Conservation (phyloP, 108 stramenopile genomes). For the Cyclotella atomus region DNA sequence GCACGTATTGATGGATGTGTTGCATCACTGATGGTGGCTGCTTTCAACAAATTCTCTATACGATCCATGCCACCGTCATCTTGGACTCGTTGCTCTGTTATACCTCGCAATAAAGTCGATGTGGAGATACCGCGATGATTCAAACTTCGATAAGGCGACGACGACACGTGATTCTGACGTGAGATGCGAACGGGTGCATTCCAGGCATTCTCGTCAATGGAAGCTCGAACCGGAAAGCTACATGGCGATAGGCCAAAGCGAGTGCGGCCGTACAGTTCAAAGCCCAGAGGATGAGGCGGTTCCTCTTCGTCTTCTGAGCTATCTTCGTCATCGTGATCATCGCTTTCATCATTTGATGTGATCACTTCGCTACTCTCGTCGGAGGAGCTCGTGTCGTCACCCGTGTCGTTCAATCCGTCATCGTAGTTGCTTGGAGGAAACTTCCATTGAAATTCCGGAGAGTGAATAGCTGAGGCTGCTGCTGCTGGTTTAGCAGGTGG, state of each 20-base stretch:
- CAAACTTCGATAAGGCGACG: slow-evolving; percentile 9
- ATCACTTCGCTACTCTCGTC: background rate
- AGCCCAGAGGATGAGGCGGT: slow-evolving; percentile 78
- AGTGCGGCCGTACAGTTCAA: slow-evolving; percentile 55
- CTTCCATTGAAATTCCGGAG: slow-evolving; percentile 40
- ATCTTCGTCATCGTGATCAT: slow-evolving; percentile 2
- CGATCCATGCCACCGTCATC: slow-evolving; percentile 44
- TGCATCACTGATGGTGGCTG: slow-evolving; percentile 23
- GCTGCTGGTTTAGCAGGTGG: slow-evolving; percentile 26
- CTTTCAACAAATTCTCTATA: slow-evolving; percentile 41
- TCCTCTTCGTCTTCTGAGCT: slow-evolving; percentile 45
- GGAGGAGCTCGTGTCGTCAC: background rate
- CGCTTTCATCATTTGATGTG: slow-evolving; percentile 11
- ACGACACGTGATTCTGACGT: background rate
- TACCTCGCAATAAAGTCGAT: background rate
- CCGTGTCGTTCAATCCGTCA: background rate
- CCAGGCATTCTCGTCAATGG: slow-evolving; percentile 39
- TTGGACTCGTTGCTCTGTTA: background rate
- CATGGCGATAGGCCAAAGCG: slow-evolving; percentile 53
- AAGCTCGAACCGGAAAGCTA: background rate
- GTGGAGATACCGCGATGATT: background rate
- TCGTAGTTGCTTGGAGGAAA: slow-evolving; percentile 38
- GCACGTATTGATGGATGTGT: background rate
- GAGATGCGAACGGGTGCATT: slow-evolving; percentile 34
- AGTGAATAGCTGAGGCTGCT: background rate